Conservation (phyloP, 139 green algal species). For the Desmodesmus armatus region DNA sequence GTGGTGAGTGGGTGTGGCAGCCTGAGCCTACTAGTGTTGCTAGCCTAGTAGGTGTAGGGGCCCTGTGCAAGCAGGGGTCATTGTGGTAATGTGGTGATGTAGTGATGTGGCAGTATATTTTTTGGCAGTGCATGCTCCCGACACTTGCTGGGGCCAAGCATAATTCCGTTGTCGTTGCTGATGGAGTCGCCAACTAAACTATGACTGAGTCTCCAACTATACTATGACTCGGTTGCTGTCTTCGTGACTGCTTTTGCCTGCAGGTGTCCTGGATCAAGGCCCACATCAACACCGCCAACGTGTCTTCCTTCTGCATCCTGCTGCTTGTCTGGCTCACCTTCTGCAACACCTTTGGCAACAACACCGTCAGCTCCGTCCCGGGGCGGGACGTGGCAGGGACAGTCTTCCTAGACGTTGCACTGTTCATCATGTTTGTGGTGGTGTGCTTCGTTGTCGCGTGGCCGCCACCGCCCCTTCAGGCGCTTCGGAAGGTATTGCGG, state of each 20-base stretch:
- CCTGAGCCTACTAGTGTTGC: too few relatives aligned
- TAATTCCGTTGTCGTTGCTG: too few relatives aligned
- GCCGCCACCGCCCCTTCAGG: neutral
- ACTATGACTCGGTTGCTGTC: too few relatives aligned
- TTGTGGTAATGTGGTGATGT: too few relatives aligned
- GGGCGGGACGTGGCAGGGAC: constrained; percentile 12
- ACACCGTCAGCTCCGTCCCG: neutral
- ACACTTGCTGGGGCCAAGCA: too few relatives aligned
- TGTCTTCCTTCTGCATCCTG: constrained; percentile 54
- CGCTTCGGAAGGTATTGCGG: neutral
- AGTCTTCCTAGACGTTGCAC: constrained; percentile 43
- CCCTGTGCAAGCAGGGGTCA: too few relatives aligned
- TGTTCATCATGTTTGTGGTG: constrained; percentile 43
- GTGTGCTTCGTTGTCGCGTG: constrained; percentile 17
- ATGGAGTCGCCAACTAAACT: too few relatives aligned
- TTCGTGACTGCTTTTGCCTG: too few relatives aligned
- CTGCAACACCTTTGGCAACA: constrained; percentile 56
- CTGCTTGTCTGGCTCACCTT: constrained; percentile 66
- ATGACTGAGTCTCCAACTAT: too few relatives aligned
- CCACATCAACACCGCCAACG: constrained; percentile 48
- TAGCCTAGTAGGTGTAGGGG: too few relatives aligned
- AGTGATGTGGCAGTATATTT: too few relatives aligned
- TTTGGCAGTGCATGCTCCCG: too few relatives aligned
- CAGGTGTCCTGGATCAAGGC: constrained; percentile 47
- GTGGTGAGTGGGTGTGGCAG: constrained; percentile 14